Evolutionary conservation across 345 rosid genomes (phyloP), one percentile per base, ranked within the genome.

Genomic region (Zanthoxylum bungeanum): DNA sequence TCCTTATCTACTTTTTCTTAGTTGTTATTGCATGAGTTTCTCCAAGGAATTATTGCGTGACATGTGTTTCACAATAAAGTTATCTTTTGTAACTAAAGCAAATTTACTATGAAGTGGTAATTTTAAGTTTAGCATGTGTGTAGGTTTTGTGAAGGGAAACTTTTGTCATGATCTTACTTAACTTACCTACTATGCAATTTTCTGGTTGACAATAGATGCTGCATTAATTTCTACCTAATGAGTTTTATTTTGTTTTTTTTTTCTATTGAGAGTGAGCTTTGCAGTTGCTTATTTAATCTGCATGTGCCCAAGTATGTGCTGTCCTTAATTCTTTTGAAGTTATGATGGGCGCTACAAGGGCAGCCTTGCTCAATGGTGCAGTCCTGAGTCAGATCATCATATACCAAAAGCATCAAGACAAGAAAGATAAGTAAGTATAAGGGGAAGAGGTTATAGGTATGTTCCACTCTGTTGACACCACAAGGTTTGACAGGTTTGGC

Each of bases 311-410:
- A 56, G 16, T 44, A 16, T 70, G 73, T 63, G 40, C 37, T 80
- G 52, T 81, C 82, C 86, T 86, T 67, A 60, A 86, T 78, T 25
- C 27, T 60, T 31, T 31, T 60, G 50, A 78, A 93, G 97, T 93
- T 79, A 65, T 87, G 64, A 17, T 80, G 85, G 93, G 96, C 39
- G 83, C 92, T 21, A 84, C 81, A 56, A 85, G 87, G 58, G 93
- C 90, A 30, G 78, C 84, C 68, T 21, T 85, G 72, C 86, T 80
- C 57, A 90, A 90, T 27, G 91, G 91, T 61, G 81, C 88, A 24
- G 80, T 88, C 85, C 82, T 88, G 72, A 84, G 88, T 75, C 96
- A 88, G 83, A 87, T 90, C 66, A 69, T 87, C 19, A 1, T 84
- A 69, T 88, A 90, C 78, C 84, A 37, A 27, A 88, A 88, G 77